A percentile compares a stretch with the other conserved stretches of the same genome.
phyloP scores from a whole-genome alignment of 257 asterid species.

The Petunia axillaris region DNA sequence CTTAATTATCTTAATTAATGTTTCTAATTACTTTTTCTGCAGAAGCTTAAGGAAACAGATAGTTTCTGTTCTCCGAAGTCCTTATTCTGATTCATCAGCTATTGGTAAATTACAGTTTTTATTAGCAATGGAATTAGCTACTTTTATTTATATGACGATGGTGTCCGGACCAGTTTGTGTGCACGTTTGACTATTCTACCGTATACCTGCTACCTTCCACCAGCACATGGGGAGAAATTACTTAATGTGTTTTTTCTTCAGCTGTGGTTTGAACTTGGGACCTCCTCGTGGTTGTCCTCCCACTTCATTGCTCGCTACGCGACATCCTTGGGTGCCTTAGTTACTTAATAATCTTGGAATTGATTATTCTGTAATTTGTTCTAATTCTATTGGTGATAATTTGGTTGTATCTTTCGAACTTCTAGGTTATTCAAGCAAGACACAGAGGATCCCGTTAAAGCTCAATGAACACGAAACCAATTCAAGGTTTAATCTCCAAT shows the following conservation, averaged over 20 bases:
- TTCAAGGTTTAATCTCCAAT: slow-evolving; percentile 55
- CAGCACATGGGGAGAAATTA: too few relatives aligned
- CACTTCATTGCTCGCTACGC: too few relatives aligned
- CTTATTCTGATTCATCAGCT: slow-evolving; percentile 55
- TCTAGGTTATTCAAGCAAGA: slow-evolving; percentile 67
- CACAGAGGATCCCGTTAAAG: slow-evolving; percentile 46
- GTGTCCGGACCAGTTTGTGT: too few relatives aligned
- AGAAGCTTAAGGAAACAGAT: slow-evolving; percentile 50
- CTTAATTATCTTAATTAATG: too few relatives aligned
- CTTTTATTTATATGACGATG: background rate
- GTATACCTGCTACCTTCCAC: background rate
- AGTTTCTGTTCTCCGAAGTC: slow-evolving; percentile 53
- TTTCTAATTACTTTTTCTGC: slow-evolving; percentile 21
- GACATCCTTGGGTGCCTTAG: too few relatives aligned
- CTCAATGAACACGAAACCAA: slow-evolving; percentile 46
- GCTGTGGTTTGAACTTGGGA: too few relatives aligned
- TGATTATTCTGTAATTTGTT: slow-evolving; percentile 1
- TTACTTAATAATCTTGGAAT: background rate
- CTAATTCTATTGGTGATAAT: background rate
- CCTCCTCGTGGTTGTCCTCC: too few relatives aligned
- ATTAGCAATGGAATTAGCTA: background rate
- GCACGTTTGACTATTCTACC: too few relatives aligned
- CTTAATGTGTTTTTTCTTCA: too few relatives aligned
- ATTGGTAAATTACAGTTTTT: slow-evolving; percentile 40
- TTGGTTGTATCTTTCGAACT: slow-evolving; percentile 28